A percentile compares a stretch with the other conserved stretches of the same genome.
Evolutionary conservation across 768 basidiomycete species (phyloP).

Genomic region (Aureoboletus auriporus): DNA sequence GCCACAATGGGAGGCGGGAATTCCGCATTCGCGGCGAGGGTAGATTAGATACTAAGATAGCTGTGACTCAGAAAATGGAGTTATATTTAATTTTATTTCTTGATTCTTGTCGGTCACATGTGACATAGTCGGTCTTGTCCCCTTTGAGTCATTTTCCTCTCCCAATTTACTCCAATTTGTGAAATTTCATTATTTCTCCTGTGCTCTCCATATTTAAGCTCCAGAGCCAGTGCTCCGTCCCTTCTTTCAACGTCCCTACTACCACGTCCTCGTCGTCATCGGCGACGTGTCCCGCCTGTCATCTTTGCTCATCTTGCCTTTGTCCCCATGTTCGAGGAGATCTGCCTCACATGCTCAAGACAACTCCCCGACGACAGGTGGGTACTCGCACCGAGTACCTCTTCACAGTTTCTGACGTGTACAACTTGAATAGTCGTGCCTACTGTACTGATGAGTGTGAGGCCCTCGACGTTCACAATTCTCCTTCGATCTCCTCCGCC

Average conservation of each 20-base stretch:
- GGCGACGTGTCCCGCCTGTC: background rate
- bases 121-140: slow-evolving; percentile 27
- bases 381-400: slow-evolving; percentile 22
- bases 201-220: slow-evolving; percentile 36
- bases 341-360: slow-evolving; percentile 70
- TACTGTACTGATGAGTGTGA: slow-evolving; percentile 74
- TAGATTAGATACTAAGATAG: too few relatives aligned
- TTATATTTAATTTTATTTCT: background rate
- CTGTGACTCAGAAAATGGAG: too few relatives aligned
- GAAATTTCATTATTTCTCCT: slow-evolving; percentile 35
- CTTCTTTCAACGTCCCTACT: slow-evolving; percentile 18
- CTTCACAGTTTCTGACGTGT: slow-evolving; percentile 13
- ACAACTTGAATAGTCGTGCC: slow-evolving; percentile 43
- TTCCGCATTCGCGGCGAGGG: slow-evolving; percentile 1
- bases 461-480: slow-evolving; percentile 50
- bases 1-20: background rate
- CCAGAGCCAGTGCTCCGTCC: slow-evolving; percentile 11
- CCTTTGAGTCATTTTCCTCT: slow-evolving; percentile 32
- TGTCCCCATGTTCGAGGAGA: slow-evolving; percentile 69
- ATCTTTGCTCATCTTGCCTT: background rate
- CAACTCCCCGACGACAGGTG: slow-evolving; percentile 62
- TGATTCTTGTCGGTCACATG: slow-evolving; percentile 16
- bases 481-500: slow-evolving; percentile 60
- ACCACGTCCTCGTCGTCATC: slow-evolving; percentile 8
- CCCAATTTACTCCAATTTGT: slow-evolving; percentile 27